These are phyloP conservation scores for Magnolia sinica DNA, from an alignment of 164 flowering plant genomes.

Conservation along the genomic window DNA sequence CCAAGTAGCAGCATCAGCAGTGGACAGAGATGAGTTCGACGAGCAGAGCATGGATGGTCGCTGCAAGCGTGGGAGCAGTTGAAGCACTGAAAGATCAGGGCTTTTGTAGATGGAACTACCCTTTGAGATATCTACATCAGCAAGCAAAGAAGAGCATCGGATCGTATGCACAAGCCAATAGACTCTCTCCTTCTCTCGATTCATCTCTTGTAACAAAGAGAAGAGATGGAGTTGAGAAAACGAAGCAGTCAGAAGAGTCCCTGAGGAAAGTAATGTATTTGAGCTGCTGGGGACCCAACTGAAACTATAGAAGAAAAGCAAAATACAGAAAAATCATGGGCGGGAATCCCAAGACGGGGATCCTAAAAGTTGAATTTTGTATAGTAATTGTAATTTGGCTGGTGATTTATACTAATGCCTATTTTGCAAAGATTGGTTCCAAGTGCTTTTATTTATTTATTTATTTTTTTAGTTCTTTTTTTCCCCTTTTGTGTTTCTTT, in stretches of 20 bases:
- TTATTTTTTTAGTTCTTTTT: too few relatives aligned
- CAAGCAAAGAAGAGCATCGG: constrained; percentile 4
- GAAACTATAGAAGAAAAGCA: not conserved
- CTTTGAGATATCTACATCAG: constrained; percentile 3
- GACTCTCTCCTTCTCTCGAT: not conserved
- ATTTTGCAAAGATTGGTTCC: too few relatives aligned
- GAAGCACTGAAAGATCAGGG: constrained; percentile 12
- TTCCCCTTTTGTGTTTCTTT: too few relatives aligned
- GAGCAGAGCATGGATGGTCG: constrained; percentile 10
- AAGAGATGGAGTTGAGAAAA: not conserved
- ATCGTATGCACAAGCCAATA: constrained; percentile 4
- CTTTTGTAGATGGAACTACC: constrained; percentile 10
- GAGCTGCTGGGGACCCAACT: constrained; percentile 58
- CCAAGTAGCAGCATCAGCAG: too few relatives aligned
- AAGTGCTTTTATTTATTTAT: too few relatives aligned
- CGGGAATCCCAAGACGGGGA: too few relatives aligned
- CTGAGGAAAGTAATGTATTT: constrained; percentile 40
- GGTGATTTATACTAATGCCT: too few relatives aligned
- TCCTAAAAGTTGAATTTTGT: too few relatives aligned
- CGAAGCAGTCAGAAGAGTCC: constrained; percentile 31
- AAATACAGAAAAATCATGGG: too few relatives aligned
- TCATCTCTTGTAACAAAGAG: not conserved
- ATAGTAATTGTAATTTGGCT: too few relatives aligned
- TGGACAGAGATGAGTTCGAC: constrained; percentile 5
- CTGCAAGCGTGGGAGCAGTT: constrained; percentile 7